Conservation (phyloP, 2,329 filamentous ascomycete species). For the Bipolaris victoriae region DNA sequence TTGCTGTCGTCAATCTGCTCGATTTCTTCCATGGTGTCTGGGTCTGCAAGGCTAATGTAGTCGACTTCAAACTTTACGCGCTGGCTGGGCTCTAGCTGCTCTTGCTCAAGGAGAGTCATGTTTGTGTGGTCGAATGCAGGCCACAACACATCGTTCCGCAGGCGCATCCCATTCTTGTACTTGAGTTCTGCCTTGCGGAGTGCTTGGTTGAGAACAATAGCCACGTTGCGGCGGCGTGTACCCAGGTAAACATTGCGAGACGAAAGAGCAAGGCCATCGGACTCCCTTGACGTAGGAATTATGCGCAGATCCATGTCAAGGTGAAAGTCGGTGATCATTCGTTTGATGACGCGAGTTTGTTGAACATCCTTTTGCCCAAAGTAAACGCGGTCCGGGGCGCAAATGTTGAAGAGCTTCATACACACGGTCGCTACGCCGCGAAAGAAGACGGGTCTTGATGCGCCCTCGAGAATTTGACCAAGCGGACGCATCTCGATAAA, state of each 20-base stretch:
- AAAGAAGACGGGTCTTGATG: slow-evolving; percentile 90
- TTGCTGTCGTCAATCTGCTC: slow-evolving; percentile 69
- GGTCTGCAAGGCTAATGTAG: slow-evolving; percentile 90
- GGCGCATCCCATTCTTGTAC: slow-evolving; percentile 63
- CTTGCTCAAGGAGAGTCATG: slow-evolving; percentile 65
- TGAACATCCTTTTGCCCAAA: slow-evolving; percentile 99
- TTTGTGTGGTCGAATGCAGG: slow-evolving; percentile 69
- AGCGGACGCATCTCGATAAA: slow-evolving; percentile 93
- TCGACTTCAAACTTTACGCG: slow-evolving; percentile 81
- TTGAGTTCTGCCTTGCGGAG: slow-evolving; percentile 72
- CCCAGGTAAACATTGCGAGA: slow-evolving; percentile 95
- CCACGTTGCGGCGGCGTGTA: slow-evolving; percentile 70
- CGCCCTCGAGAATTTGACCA: slow-evolving; percentile 80
- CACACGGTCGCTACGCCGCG: slow-evolving; percentile 94
- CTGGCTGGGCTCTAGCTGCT: slow-evolving; percentile 62
- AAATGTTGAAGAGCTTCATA: slow-evolving; percentile 90
- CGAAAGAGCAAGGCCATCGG: slow-evolving; percentile 86
- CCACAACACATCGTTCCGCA: slow-evolving; percentile 71
- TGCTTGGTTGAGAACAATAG: slow-evolving; percentile 73
- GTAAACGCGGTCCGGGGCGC: slow-evolving; percentile 78
- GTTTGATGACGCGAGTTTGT: slow-evolving; percentile 87
- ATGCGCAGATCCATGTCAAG: slow-evolving; percentile 77
- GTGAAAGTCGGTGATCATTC: slow-evolving; percentile 87
- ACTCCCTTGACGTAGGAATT: slow-evolving; percentile 74
- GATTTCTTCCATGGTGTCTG: slow-evolving; percentile 80